Evolutionary conservation across 495 filamentous ascomycete species (phyloP), one percentile per base, ranked within the genome.

Genomic region (Penicillium lividum): DNA sequence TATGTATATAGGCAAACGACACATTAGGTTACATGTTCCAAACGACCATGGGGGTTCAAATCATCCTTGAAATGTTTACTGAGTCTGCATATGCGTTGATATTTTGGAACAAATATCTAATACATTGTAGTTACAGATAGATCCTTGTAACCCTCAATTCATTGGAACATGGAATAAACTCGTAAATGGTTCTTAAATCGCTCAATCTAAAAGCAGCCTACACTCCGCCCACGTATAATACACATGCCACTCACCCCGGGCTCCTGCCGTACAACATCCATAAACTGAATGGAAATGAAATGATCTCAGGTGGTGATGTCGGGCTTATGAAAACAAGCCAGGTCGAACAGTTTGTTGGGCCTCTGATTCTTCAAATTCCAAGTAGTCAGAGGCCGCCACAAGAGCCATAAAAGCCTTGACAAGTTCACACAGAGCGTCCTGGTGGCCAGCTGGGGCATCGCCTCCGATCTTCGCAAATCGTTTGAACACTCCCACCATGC

Each of bases 401-500:
- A 89, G 71, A 18, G 82, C 72, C 56, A 83, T 80, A 57, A 84
- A 87, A 16, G 84, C 76, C 65, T 87, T 84, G 57, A 84, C 82
- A 50, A 89, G 66, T 38, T 84, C 79, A 10, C 68, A 70, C 42
- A 88, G 66, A 15, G 71, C 64, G 18, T 68, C 61, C 5, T 74
- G 71, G 43, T 76, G 71, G 27, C 77, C 74, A 40, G 72, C 61
- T 57, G 67, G 61, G 11, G 68, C 64, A 25, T 68, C 64, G 15
- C 80, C 80, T 3, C 91, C 91, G 57, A 97, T 89, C 40, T 86
- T 88, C 1, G 90, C 91, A 68, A 88, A 88, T 47, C 91, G 81
- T 73, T 99, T 99, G 67, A 98, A 90, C n/a, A 95, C 85, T 18
- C 91, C 87, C 59, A 95, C 84, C 58, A 96, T 88, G 59, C 89